Evolutionary conservation across 2,329 filamentous ascomycete genomes (phyloP).

Genomic region (Alternaria arborescens): DNA sequence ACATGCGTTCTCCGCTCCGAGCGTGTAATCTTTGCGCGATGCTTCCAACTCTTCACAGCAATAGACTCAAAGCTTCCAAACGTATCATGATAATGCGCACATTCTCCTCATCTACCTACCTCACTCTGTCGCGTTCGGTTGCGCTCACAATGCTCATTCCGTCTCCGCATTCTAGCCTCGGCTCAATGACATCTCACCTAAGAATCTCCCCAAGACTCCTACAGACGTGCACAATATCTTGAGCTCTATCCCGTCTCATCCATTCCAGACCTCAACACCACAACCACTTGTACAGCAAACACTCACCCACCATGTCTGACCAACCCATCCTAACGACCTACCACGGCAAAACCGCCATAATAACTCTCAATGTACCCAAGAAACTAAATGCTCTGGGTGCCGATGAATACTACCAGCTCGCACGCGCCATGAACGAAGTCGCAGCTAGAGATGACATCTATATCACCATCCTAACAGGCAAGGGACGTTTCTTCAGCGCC

Average conservation of each 20-base stretch:
- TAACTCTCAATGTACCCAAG: conserved; percentile 83
- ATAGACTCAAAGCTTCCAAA: background rate
- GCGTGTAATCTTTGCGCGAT: background rate
- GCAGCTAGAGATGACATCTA: conserved; percentile 80
- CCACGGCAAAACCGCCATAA: conserved; percentile 75
- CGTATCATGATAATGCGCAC: rapidly evolving
- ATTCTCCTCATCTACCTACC: background rate
- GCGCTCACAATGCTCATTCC: background rate
- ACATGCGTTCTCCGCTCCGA: background rate
- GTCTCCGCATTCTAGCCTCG: conserved; percentile 36
- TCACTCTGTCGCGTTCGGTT: background rate
- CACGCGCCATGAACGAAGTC: conserved; percentile 76
- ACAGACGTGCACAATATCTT: conserved; percentile 20
- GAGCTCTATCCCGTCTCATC: conserved; percentile 6
- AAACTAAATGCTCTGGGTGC: conserved; percentile 86
- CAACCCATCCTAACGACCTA: conserved; percentile 67
- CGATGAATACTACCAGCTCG: conserved; percentile 79
- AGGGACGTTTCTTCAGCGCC: conserved; percentile 87
- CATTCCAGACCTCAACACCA: background rate
- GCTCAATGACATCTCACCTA: conserved; percentile 15
- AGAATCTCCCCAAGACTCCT: conserved; percentile 2
- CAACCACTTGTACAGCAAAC: background rate
- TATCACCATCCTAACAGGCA: conserved; percentile 85
- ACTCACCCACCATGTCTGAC: conserved; percentile 47
- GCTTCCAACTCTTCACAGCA: no score